Percentiles rank a stretch among this genome's conserved stretches.
phyloP scores from a whole-genome alignment of 805 yeast genomes.

The Yamadazyma akitaensis region DNA sequence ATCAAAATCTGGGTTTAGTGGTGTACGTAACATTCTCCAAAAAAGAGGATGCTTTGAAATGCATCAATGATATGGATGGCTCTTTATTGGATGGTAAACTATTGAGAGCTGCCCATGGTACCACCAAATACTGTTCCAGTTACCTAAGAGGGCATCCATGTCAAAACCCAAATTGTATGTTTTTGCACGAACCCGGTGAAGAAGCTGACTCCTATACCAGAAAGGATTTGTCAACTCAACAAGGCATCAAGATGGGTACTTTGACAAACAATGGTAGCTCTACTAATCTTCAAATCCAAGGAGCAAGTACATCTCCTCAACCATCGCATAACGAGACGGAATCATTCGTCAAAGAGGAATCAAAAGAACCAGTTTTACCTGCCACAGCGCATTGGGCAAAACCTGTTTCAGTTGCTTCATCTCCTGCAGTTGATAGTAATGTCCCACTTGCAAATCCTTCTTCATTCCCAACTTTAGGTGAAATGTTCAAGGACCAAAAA shows the following conservation, averaged over 20 bases:
- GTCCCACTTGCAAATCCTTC: conserved; percentile 44
- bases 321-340: background rate
- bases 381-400: conserved; percentile 67
- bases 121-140: conserved; percentile 97
- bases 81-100: conserved; percentile 87
- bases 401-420: conserved; percentile 20
- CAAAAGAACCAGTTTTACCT: conserved; percentile 47
- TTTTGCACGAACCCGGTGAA: conserved; percentile 98
- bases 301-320: background rate
- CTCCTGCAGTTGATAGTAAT: conserved; percentile 36
- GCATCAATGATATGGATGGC: conserved; percentile 91
- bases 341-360: conserved; percentile 16
- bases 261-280: conserved; percentile 26
- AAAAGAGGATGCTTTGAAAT: conserved; percentile 92
- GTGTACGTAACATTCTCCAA: conserved; percentile 91
- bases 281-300: conserved; percentile 16
- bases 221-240: conserved; percentile 78
- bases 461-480: conserved; percentile 61
- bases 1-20: conserved; percentile 76
- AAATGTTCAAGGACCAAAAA: conserved; percentile 38
- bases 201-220: conserved; percentile 96
- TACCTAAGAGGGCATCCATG: conserved; percentile 93
- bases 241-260: conserved; percentile 57
- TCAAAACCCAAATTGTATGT: conserved; percentile 99
- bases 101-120: conserved; percentile 94